Evolutionary conservation across 148 eudicot species (phyloP), one percentile per base, ranked within the genome.

Genomic region (Polygonum maritimum): DNA sequence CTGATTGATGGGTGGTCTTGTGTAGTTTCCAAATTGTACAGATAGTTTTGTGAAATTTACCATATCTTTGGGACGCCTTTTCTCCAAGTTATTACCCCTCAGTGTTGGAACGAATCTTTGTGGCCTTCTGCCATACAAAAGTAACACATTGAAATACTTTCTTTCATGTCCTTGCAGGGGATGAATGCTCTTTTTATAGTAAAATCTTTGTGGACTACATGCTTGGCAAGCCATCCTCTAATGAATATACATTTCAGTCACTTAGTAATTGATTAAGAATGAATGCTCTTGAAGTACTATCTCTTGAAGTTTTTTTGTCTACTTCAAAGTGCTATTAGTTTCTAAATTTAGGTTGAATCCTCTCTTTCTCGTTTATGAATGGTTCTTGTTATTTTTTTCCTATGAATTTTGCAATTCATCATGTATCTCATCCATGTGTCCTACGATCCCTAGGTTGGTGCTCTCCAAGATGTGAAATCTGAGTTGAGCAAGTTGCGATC

Each of bases 391-490:
- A 44, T 67, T 19, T 67, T 15, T 67, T 14, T 38, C 71, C 71
- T 67, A 35, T 67, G 21, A 38, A 67, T 73, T 73, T 35, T 36
- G 19, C 54, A 31, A 48, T 73, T 14, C 57, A 19, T 48, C 19
- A 9, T 15, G 45, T 67, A 67, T 35, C 71, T 67, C 40, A 67
- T 67, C 45, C 45, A 67, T 15, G 5, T 67, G 45, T 67, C n/a
- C 71, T 67, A 36, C 71, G 7, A 55, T 78, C 80, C 39, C 55
- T 82, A 96, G 99, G 98, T 96, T 86, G 99, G 98, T 48, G 99
- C 98, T 77, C 98, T 96, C 76, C 99, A 91, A 89, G 99, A 96
- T 87, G 90, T 96, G 74, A 86, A 89, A 78, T 91, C 98, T 35
- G 99, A 96, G 81, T 79, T 96, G 80, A 89, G 86, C 76, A 96